Base-by-base conservation (phyloP, 2,329 filamentous ascomycete genomes). In the Paecilomyces formosus region DNA sequence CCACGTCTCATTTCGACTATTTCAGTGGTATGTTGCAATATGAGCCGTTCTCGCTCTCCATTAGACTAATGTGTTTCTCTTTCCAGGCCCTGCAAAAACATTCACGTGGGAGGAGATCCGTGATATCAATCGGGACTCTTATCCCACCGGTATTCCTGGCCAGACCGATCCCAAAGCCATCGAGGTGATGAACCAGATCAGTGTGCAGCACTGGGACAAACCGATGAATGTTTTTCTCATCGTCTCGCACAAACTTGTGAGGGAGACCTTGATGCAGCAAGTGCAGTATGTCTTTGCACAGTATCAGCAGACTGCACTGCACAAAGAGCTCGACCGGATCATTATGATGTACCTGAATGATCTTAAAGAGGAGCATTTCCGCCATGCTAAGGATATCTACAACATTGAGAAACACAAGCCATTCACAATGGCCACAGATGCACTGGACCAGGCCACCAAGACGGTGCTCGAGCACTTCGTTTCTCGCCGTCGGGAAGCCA, bases 131-230 rank as follows among this genome's bases (percentile, higher is more conserved):
- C 71, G 76, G 18, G 72, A 76, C 3, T 82, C 83, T 12, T 82
- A 81, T 26, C 78, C 77, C 18, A 80, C 83, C 0, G 85, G 86
- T 0, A 78, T 86, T 63, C 85, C 84, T 0, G 80, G 82, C 6
- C 77, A 85, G 0, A 81, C 85, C 0, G 81, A 85, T 0, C 79
- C 82, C 0, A 81, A 83, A 39, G 85, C 88, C 0, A 84, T 86
- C 22, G 81, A 85, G 28, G 76, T 77, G 0, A 75, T 89, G 15
- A 85, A 82, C 53, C 74, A 78, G 15, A 73, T 82, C n/a, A 81
- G 82, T 0, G 81, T 89, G 1, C 67, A 70, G 7, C 80, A 83
- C 1, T 90, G 88, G 88, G 66, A 78, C 1, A 65, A 66, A 0
- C 85, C 85, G 0, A 76, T 86, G 53, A 67, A 78, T 0, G 74